Percentiles rank a stretch among this genome's conserved stretches.
These are phyloP conservation scores for Carpinus viminea DNA, from an alignment of 306 rosid genomes.

Conservation along the genomic window DNA sequence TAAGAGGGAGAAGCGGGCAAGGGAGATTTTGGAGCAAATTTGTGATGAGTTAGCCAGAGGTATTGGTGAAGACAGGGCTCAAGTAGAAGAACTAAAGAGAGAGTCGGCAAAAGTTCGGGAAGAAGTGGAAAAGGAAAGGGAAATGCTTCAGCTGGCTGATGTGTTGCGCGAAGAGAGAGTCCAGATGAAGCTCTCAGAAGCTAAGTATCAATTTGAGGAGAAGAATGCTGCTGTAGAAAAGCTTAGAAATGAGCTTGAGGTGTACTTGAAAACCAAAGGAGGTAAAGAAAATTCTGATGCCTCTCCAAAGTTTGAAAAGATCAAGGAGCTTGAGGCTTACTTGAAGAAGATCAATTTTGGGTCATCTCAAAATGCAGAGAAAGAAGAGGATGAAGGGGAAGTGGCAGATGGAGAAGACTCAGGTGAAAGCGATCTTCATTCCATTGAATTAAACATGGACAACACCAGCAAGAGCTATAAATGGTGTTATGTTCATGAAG, in stretches of 20 bases:
- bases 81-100: constrained; percentile 76
- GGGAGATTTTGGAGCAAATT: constrained; percentile 76
- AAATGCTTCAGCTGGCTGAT: constrained; percentile 93
- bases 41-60: constrained; percentile 82
- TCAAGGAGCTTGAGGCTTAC: constrained; percentile 70
- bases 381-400: constrained; percentile 36
- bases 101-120: constrained; percentile 71
- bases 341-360: constrained; percentile 57
- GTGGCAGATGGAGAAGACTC: constrained; percentile 55
- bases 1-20: constrained; percentile 81
- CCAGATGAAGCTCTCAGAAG: constrained; percentile 97
- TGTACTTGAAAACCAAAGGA: constrained; percentile 45
- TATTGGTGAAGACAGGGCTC: constrained; percentile 79
- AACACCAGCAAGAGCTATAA: constrained; percentile 51
- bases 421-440: constrained; percentile 74
- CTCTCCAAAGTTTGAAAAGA: constrained; percentile 44
- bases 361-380: constrained; percentile 35
- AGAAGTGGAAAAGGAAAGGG: constrained; percentile 88
- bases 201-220: constrained; percentile 86
- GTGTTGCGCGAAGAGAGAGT: constrained; percentile 88
- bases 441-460: constrained; percentile 87
- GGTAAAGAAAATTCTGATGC: constrained; percentile 38
- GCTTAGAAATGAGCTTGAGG: constrained; percentile 66
- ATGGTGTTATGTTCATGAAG: constrained; percentile 61
- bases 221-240: constrained; percentile 74